Conservation (phyloP, 2,329 filamentous ascomycete genomes). For the Harringtonia aguacate region DNA sequence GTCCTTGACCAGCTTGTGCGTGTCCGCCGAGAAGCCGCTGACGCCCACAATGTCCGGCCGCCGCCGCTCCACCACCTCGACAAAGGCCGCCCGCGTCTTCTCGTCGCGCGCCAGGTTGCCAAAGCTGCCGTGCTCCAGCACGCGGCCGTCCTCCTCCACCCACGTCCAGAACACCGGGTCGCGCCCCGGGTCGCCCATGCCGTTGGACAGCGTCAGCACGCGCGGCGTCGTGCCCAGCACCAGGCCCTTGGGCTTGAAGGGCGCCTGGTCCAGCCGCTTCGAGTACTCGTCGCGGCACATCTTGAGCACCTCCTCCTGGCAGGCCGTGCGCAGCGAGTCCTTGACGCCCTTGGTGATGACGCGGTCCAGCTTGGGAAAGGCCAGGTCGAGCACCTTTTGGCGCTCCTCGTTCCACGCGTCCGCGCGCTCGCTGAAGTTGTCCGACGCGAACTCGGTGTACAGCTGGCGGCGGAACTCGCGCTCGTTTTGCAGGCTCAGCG, state of each 20-base stretch:
- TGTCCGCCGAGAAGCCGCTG: conserved; percentile 80
- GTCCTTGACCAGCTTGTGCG: conserved; percentile 72
- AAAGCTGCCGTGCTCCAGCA: conserved; percentile 83
- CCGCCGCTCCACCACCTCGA: conserved; percentile 67
- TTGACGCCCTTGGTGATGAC: conserved; percentile 88
- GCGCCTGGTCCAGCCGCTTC: conserved; percentile 85
- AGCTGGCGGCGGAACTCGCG: conserved; percentile 67
- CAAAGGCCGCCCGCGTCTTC: conserved; percentile 56
- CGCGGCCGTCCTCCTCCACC: conserved; percentile 83
- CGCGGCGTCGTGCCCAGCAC: conserved; percentile 78
- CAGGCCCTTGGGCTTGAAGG: conserved; percentile 91
- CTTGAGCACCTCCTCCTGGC: conserved; percentile 84
- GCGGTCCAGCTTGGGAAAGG: conserved; percentile 70
- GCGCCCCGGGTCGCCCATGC: conserved; percentile 59
- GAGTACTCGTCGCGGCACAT: conserved; percentile 82
- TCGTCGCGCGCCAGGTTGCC: conserved; percentile 64
- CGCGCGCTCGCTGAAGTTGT: conserved; percentile 89
- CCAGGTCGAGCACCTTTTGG: conserved; percentile 71
- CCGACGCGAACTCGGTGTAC: conserved; percentile 77
- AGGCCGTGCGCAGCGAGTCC: conserved; percentile 85
- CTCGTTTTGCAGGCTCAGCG: conserved; percentile 65
- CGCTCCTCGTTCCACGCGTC: conserved; percentile 92
- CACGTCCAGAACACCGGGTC: conserved; percentile 87
- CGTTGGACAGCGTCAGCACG: conserved; percentile 79
- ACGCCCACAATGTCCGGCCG: conserved; percentile 86